Conservation (phyloP, 1,284 basidiomycete species). For the Waitea zeae region DNA sequence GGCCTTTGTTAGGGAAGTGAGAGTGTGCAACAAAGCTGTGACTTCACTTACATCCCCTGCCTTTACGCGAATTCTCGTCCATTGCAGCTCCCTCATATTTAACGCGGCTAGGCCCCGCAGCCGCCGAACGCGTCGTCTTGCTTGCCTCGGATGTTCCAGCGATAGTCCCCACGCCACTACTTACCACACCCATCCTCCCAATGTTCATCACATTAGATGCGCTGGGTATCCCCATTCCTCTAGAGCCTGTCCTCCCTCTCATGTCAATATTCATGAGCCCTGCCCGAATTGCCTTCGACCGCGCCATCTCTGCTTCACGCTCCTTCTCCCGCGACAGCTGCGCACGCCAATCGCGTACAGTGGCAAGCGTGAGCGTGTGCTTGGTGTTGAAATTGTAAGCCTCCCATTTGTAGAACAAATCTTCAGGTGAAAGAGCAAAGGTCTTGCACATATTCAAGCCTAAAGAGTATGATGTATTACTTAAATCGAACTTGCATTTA, state of each 20-base stretch:
- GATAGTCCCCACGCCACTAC: too few species aligned
- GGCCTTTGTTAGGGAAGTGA: background rate
- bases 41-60: slow-evolving; percentile 33
- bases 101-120: slow-evolving; percentile 24
- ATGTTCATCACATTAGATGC: slow-evolving; percentile 3
- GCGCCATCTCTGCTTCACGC: slow-evolving; percentile 25
- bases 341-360: slow-evolving; percentile 15
- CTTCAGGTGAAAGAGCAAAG: slow-evolving; percentile 36
- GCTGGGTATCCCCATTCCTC: slow-evolving; percentile 9
- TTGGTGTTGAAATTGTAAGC: slow-evolving; percentile 25
- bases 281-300: slow-evolving; percentile 15
- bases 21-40: slow-evolving; percentile 1
- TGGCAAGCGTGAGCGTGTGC: slow-evolving; percentile 29
- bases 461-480: too few species aligned
- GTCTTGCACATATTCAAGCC: slow-evolving; percentile 48
- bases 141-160: too few species aligned
- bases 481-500: too few species aligned
- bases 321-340: slow-evolving; percentile 37
- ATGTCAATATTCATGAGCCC: slow-evolving; percentile 8
- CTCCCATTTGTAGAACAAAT: slow-evolving; percentile 61
- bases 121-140: background rate
- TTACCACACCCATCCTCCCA: slow-evolving; percentile 12
- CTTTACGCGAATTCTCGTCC: slow-evolving; percentile 22
- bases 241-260: slow-evolving; percentile 5
- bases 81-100: slow-evolving; percentile 24